Conservation (phyloP, 441 rosid species). For the Adansonia gregorii region DNA sequence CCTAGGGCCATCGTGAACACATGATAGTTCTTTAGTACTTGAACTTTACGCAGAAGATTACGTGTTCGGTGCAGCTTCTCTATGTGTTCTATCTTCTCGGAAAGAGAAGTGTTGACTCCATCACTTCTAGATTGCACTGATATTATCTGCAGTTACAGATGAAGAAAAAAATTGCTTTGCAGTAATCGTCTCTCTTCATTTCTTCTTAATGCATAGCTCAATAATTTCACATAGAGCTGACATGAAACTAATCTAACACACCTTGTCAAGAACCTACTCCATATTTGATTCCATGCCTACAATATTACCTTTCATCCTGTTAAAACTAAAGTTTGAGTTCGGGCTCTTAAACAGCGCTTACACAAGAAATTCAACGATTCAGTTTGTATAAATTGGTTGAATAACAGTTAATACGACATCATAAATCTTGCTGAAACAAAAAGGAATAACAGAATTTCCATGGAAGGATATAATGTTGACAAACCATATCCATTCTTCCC, state of each 20-base stretch:
- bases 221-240: not conserved
- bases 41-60: slow-evolving; percentile 96
- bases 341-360: not conserved
- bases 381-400: not conserved
- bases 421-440: not conserved
- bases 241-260: slow-evolving; percentile 29
- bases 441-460: not conserved
- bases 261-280: slow-evolving; percentile 96
- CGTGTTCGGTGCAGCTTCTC: slow-evolving; percentile 96
- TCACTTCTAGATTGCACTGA: slow-evolving; percentile 97
- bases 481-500: slow-evolving; percentile 2
- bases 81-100: slow-evolving; percentile 92
- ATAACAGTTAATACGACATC: not conserved
- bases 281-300: slow-evolving; percentile 96
- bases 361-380: not conserved
- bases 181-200: not conserved
- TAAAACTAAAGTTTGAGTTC: slow-evolving; percentile 27
- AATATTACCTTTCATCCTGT: slow-evolving; percentile 96
- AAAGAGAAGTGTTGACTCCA: slow-evolving; percentile 91
- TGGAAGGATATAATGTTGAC: not conserved
- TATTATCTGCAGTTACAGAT: slow-evolving; percentile 63
- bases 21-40: slow-evolving; percentile 48
- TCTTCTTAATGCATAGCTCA: not conserved
- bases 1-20: slow-evolving; percentile 16
- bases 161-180: slow-evolving; percentile 20